Conservation (phyloP, 495 filamentous ascomycete species). For the Tetracladium setigerum region DNA sequence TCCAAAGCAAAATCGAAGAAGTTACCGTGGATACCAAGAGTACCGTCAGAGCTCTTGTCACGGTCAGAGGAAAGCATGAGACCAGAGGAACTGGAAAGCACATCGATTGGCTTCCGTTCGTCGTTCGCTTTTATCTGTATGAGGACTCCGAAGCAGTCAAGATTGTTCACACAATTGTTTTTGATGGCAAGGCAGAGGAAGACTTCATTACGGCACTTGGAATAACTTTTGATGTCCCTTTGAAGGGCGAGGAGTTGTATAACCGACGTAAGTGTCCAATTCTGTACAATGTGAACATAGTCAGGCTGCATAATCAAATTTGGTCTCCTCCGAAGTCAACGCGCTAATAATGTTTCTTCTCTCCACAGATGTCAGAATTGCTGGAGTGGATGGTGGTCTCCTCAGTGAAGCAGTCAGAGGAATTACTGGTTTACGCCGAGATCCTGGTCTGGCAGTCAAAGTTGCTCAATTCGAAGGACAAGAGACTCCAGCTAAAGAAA, state of each 20-base stretch:
- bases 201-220: slow-evolving; percentile 33
- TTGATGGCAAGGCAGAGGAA: slow-evolving; percentile 26
- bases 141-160: slow-evolving; percentile 31
- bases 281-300: too few relatives aligned
- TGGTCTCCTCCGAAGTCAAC: too few relatives aligned
- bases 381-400: slow-evolving; percentile 30
- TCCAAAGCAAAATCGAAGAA: slow-evolving; percentile 22
- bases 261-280: slow-evolving; percentile 20
- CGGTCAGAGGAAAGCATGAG: slow-evolving; percentile 27
- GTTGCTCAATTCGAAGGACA: slow-evolving; percentile 29
- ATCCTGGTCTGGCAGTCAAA: slow-evolving; percentile 27
- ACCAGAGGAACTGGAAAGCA: slow-evolving; percentile 9
- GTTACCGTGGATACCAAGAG: slow-evolving; percentile 21
- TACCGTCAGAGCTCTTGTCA: slow-evolving; percentile 28
- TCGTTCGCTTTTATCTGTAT: slow-evolving; percentile 37
- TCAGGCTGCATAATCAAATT: too few relatives aligned
- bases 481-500: slow-evolving; percentile 21
- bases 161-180: slow-evolving; percentile 31
- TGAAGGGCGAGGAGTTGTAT: slow-evolving; percentile 29
- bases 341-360: too few relatives aligned
- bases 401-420: slow-evolving; percentile 35
- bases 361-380: slow-evolving; percentile 24
- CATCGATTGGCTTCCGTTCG: slow-evolving; percentile 31
- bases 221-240: slow-evolving; percentile 31
- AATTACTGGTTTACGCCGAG: slow-evolving; percentile 33